These are phyloP conservation scores for Pleurotus sapidus DNA, from an alignment of 768 basidiomycete species.

Conservation along the genomic window DNA sequence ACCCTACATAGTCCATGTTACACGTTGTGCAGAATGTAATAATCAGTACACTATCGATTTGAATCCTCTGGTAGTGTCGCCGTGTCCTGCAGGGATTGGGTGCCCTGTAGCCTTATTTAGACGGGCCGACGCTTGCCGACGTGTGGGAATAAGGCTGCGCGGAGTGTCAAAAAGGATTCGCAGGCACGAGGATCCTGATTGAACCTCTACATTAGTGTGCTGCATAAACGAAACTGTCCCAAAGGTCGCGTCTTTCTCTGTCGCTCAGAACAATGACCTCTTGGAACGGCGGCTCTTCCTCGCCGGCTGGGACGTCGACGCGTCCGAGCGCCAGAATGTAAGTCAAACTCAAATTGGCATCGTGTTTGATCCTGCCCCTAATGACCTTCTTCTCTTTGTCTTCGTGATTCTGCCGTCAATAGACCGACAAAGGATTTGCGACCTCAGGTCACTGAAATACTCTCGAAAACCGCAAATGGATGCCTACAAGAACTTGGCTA, in stretches of 20 bases:
- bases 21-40: too few relatives aligned
- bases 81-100: too few relatives aligned
- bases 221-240: neutral
- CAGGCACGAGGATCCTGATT: neutral
- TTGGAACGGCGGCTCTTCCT: neutral
- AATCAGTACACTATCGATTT: too few relatives aligned
- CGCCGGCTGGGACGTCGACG: neutral
- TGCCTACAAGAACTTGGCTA: slow-evolving; percentile 48
- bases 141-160: neutral
- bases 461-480: slow-evolving; percentile 41
- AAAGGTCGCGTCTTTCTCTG: neutral
- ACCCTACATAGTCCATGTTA: too few relatives aligned
- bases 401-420: neutral
- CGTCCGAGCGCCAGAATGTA: neutral
- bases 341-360: neutral
- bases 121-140: too few relatives aligned
- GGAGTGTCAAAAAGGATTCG: neutral
- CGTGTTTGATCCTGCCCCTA: neutral
- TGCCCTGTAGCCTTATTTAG: too few relatives aligned
- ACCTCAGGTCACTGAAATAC: slow-evolving; percentile 37
- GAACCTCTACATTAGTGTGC: neutral
- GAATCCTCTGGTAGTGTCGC: too few relatives aligned
- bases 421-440: slow-evolving; percentile 20
- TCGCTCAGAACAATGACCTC: neutral
- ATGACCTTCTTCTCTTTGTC: neutral